phyloP scores from a whole-genome alignment of 1,284 basidiomycete genomes.

The Marasmius oreades region DNA sequence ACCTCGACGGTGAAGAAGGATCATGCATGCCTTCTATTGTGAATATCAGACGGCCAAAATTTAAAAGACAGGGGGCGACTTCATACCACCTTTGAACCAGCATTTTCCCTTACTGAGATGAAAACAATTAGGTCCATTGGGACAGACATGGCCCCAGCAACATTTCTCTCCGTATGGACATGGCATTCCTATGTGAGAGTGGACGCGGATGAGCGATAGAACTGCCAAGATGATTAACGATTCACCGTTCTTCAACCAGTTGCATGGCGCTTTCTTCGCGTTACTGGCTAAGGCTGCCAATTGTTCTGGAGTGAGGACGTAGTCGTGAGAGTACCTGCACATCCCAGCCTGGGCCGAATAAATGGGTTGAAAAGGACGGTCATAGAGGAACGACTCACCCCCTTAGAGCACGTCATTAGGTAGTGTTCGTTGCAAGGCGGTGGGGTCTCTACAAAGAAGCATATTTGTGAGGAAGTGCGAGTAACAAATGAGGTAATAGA shows the following conservation, averaged over 20 bases:
- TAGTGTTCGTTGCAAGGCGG: conserved; percentile 81
- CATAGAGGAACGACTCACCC: conserved; percentile 38
- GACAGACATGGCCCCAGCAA: conserved; percentile 81
- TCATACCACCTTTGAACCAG: conserved; percentile 78
- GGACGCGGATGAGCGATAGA: background rate
- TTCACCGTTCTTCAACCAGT: conserved; percentile 71
- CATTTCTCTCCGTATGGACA: conserved; percentile 70
- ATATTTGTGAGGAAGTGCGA: conserved; percentile 16
- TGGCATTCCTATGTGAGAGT: conserved; percentile 45
- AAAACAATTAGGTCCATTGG: conserved; percentile 67
- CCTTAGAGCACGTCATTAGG: conserved; percentile 75
- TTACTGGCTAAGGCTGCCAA: conserved; percentile 60
- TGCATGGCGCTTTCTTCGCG: conserved; percentile 79
- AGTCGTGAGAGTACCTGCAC: conserved; percentile 81
- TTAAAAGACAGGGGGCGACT: background rate
- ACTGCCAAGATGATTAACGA: background rate
- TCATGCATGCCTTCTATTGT: conserved; percentile 33
- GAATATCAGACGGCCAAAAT: background rate
- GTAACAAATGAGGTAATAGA: conserved; percentile 10
- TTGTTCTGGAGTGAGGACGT: conserved; percentile 64
- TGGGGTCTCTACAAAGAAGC: conserved; percentile 48
- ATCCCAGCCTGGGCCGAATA: conserved; percentile 42
- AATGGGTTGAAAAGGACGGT: background rate
- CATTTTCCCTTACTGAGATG: conserved; percentile 70
- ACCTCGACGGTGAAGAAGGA: background rate